These are phyloP conservation scores for Heterobasidion irregulare DNA, from an alignment of 1,284 basidiomycete genomes.

Conservation along the genomic window DNA sequence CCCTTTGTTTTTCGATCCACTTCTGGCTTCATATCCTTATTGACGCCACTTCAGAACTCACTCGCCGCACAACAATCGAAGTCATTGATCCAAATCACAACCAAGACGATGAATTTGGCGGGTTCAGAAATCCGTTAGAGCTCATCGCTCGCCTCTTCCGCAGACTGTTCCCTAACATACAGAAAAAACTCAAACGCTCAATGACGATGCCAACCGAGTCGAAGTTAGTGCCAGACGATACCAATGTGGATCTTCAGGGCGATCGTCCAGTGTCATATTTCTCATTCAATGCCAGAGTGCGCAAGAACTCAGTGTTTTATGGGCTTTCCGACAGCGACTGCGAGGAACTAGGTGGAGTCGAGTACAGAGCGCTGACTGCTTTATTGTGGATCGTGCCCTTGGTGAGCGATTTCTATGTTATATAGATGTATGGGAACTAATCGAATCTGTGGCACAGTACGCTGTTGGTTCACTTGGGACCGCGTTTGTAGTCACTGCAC, in stretches of 20 bases:
- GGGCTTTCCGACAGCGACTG: conserved; percentile 75
- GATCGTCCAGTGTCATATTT: conserved; percentile 75
- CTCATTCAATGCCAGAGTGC: conserved; percentile 78
- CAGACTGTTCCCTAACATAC: conserved; percentile 49
- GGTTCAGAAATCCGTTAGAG: conserved; percentile 79
- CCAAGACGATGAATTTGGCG: conserved; percentile 53
- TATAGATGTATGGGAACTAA: not conserved
- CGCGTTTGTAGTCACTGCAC: conserved; percentile 48
- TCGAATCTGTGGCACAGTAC: conserved; percentile 13
- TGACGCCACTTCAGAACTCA: no score
- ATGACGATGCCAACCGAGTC: conserved; percentile 69
- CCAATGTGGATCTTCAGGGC: conserved; percentile 22
- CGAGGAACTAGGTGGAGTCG: conserved; percentile 90
- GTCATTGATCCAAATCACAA: not conserved
- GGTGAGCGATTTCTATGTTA: conserved; percentile 12
- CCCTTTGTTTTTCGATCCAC: no score
- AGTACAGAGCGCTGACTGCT: conserved; percentile 80
- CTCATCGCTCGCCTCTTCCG: conserved; percentile 41
- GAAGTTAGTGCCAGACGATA: conserved; percentile 43
- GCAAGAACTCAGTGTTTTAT: conserved; percentile 82
- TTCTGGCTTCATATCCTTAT: no score
- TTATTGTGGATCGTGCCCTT: conserved; percentile 48
- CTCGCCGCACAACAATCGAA: not conserved
- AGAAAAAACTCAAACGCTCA: conserved; percentile 47
- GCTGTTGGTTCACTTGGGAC: conserved; percentile 51